phyloP scores from a whole-genome alignment of 83 land plant species.

The Picea abies region DNA sequence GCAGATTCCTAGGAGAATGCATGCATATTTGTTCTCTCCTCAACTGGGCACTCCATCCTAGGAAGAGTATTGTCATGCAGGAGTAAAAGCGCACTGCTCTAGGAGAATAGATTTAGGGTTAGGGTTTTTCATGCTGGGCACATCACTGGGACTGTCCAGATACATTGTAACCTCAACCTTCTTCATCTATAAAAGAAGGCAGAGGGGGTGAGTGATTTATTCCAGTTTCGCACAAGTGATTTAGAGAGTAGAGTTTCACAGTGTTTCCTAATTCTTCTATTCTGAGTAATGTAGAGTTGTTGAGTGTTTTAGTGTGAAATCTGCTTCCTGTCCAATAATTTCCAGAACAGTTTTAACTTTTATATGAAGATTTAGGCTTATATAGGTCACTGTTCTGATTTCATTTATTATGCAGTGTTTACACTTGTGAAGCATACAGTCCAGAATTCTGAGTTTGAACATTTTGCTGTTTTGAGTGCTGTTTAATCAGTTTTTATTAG shows the following conservation, averaged over 20 bases:
- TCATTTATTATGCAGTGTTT: background rate
- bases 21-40: no score
- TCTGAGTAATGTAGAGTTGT: background rate
- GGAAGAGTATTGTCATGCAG: no score
- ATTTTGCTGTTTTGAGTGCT: no score
- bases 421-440: background rate
- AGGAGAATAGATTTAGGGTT: no score
- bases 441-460: background rate
- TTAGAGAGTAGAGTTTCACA: background rate
- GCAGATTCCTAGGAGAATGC: no score
- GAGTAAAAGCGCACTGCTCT: no score
- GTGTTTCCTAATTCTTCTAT: background rate
- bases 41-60: no score
- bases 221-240: background rate
- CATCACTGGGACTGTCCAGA: background rate
- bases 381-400: background rate
- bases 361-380: background rate
- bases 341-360: background rate
- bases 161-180: background rate
- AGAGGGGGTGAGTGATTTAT: background rate
- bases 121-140: no score
- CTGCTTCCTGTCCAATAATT: background rate
- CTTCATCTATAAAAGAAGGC: background rate
- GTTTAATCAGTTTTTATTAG: no score
- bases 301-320: background rate